A percentile compares a stretch with the other conserved stretches of the same genome.
Conservation (phyloP, 2,329 filamentous ascomycete genomes). For the Trichothecium sympodiale region DNA sequence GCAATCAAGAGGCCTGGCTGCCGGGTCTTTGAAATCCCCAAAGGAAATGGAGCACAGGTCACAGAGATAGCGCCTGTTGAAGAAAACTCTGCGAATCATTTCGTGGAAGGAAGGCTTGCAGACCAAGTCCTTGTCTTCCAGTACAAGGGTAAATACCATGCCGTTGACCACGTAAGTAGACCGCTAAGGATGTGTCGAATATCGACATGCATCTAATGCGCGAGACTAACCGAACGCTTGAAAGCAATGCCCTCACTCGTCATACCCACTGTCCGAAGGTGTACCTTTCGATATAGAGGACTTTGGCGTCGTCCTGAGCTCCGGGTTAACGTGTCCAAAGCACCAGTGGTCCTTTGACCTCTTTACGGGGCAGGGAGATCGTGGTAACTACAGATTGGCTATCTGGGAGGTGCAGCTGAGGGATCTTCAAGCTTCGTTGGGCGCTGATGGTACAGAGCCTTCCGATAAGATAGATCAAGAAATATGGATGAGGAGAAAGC, state of each 20-base stretch:
- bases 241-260: conserved; percentile 56
- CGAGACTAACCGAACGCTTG: neutral
- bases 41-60: conserved; percentile 22
- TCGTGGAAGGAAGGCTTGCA: conserved; percentile 26
- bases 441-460: too few species aligned
- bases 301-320: conserved; percentile 52
- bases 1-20: conserved; percentile 38
- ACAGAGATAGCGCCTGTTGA: conserved; percentile 22
- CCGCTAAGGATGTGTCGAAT: neutral
- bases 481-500: conserved; percentile 6
- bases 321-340: conserved; percentile 55
- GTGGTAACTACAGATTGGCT: conserved; percentile 48
- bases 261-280: conserved; percentile 53
- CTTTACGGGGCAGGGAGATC: conserved; percentile 49
- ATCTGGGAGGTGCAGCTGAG: conserved; percentile 54
- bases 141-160: conserved; percentile 53
- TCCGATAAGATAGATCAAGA: neutral
- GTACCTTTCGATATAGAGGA: conserved; percentile 62
- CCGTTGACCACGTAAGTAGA: conserved; percentile 53
- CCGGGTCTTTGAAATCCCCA: conserved; percentile 44
- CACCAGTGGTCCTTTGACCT: conserved; percentile 64
- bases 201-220: neutral
- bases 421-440: conserved; percentile 1
- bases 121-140: conserved; percentile 57
- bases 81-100: conserved; percentile 16